Conservation (phyloP, 306 rosid genomes). For the Citrullus mucosospermus region DNA sequence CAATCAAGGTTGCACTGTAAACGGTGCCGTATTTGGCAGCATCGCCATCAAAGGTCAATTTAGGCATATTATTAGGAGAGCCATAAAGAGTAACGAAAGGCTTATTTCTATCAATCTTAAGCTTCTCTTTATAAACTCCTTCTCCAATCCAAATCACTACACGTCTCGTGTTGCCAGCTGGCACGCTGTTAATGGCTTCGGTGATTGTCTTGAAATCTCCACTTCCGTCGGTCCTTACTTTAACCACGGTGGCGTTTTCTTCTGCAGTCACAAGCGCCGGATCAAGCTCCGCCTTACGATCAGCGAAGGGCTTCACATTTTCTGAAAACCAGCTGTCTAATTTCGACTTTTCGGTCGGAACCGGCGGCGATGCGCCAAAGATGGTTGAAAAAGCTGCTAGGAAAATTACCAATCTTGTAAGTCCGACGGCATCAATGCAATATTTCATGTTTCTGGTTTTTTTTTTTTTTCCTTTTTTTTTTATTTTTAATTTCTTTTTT, state of each 20-base stretch:
- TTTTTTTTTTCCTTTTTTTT: neutral
- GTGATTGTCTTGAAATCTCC: slow-evolving; percentile 38
- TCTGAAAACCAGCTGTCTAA: slow-evolving; percentile 25
- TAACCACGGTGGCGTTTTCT: slow-evolving; percentile 9
- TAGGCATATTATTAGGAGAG: slow-evolving; percentile 17
- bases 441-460: neutral
- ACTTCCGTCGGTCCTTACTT: slow-evolving; percentile 28
- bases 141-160: slow-evolving; percentile 37
- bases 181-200: slow-evolving; percentile 39
- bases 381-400: neutral
- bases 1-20: slow-evolving; percentile 40
- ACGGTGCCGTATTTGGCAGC: slow-evolving; percentile 36
- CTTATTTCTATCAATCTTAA: slow-evolving; percentile 21
- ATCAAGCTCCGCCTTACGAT: slow-evolving; percentile 20
- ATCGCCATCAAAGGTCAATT: slow-evolving; percentile 26
- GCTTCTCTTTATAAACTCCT: slow-evolving; percentile 44
- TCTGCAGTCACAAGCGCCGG: slow-evolving; percentile 32
- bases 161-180: slow-evolving; percentile 26
- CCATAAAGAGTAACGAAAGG: slow-evolving; percentile 41
- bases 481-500: too few species aligned
- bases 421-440: neutral
- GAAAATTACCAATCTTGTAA: neutral
- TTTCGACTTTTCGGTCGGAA: slow-evolving; percentile 18
- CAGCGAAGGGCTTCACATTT: slow-evolving; percentile 4
- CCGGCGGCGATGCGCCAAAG: neutral